Evolutionary conservation across 2,329 filamentous ascomycete genomes (phyloP), one percentile per base, ranked within the genome.

Genomic region (Purpureocillium lavendulum): DNA sequence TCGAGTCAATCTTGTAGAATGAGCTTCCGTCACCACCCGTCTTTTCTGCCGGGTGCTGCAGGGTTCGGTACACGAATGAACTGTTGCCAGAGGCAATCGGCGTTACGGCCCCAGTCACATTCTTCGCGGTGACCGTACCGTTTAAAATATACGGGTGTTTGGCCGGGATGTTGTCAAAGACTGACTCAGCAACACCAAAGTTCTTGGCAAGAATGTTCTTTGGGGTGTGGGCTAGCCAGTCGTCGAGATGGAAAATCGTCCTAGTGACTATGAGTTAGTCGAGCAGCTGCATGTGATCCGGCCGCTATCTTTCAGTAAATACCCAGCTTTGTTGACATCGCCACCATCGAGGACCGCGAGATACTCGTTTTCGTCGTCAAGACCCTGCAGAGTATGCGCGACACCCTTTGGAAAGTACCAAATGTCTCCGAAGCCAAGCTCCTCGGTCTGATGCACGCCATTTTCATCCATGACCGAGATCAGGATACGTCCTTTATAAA

Each of bases 221-320:
- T 0, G 81, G 80, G 0, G 80, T 84, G 52, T 83, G 80, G 0
- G 71, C 62, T 29, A 85, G 67, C 80, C 80, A 84, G 60, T 85
- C 80, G 45, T 80, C 79, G 17, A 84, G 67, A 61, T 78, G 82
- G 66, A 84, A 85, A 1, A 80, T 84, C 0, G 77, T 82, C n/a
- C 75, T 75, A 26, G 5, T 26, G 10, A 5, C 10, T 26, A 10
- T 10, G 21, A 5, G 10, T 10, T 5, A 5, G 10, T 5, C 6
- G 21, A 10, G 5, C 13, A 16, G 10, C 6, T 10, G 13, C n/a
- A n/a, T n/a, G n/a, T n/a, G n/a, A n/a, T n/a, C n/a, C n/a, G n/a
- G n/a, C n/a, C n/a, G n/a, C n/a, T n/a, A n/a, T n/a, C n/a, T n/a
- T n/a, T n/a, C n/a, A n/a, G n/a, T 2, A 49, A 64, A 43, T 54